A percentile compares a stretch with the other conserved stretches of the same genome.
phyloP scores from a whole-genome alignment of 495 filamentous ascomycete genomes.

The Astrothelium macrocarpum region DNA sequence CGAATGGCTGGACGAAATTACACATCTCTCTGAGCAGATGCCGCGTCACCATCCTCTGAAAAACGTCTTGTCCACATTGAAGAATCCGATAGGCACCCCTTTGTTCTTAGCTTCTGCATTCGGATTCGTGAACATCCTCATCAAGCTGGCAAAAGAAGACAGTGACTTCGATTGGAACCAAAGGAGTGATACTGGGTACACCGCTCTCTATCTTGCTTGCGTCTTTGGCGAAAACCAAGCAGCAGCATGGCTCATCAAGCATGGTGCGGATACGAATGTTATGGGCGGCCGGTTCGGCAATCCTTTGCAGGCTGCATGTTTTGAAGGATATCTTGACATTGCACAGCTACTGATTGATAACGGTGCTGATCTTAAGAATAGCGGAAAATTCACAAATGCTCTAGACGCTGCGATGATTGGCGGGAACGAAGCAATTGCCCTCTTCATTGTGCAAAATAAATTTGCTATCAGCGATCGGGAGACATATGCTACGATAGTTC shows the following conservation, averaged over 20 bases:
- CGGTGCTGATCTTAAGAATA: constrained; percentile 7
- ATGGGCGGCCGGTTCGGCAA: constrained; percentile 11
- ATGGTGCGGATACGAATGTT: constrained; percentile 6
- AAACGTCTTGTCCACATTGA: not conserved
- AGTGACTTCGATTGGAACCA: not conserved
- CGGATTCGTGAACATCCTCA: too few relatives aligned
- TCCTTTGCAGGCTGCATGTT: constrained; percentile 12
- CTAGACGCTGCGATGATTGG: not conserved
- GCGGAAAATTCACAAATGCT: not conserved
- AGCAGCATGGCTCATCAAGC: not conserved
- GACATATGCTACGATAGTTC: not conserved
- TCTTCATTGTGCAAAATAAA: not conserved
- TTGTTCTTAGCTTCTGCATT: not conserved
- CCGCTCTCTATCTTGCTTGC: not conserved
- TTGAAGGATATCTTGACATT: not conserved
- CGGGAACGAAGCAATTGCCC: not conserved
- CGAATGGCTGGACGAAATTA: not conserved
- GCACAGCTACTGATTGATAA: constrained; percentile 5
- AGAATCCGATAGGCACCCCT: not conserved
- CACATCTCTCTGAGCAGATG: not conserved
- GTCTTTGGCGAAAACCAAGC: not conserved
- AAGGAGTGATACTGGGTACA: not conserved
- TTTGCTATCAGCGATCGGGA: not conserved
- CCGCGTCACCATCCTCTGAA: not conserved
- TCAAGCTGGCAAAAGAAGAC: not conserved